Percentiles rank a stretch among this genome's conserved stretches.
phyloP scores from a whole-genome alignment of 2,329 filamentous ascomycete genomes.

The Thielaviopsis populi region DNA sequence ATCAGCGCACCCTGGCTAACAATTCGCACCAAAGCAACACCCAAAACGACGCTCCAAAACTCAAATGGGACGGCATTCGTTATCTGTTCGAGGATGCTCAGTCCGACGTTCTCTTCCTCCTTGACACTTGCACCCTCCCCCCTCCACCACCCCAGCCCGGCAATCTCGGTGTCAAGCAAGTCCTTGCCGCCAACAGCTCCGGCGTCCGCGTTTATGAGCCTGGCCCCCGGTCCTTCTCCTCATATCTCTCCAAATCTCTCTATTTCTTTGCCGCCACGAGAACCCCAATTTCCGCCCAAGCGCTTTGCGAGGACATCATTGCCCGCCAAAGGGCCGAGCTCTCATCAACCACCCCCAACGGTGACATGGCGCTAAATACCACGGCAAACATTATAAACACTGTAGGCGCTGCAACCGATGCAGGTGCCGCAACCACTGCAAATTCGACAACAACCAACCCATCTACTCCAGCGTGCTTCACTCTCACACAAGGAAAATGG shows the following conservation, averaged over 20 bases:
- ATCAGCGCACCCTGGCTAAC: constrained; percentile 24
- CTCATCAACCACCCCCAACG: constrained; percentile 32
- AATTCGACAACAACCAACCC: not conserved
- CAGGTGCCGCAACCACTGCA: constrained; percentile 24
- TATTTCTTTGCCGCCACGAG: constrained; percentile 33
- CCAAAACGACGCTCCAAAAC: constrained; percentile 41
- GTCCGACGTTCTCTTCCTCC: constrained; percentile 46
- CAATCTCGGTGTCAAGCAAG: constrained; percentile 44
- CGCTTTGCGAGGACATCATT: constrained; percentile 41
- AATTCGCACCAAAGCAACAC: constrained; percentile 32
- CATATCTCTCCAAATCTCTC: constrained; percentile 40
- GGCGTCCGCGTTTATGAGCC: constrained; percentile 29
- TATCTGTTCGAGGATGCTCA: constrained; percentile 47
- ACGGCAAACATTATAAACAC: constrained; percentile 15
- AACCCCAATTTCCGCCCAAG: constrained; percentile 40
- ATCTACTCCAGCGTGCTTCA: constrained; percentile 37
- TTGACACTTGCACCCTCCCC: constrained; percentile 47
- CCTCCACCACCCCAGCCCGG: constrained; percentile 32
- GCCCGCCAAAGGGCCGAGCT: constrained; percentile 31
- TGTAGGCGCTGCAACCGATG: constrained; percentile 23
- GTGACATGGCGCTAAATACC: constrained; percentile 18
- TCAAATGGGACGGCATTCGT: constrained; percentile 49
- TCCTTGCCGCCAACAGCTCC: constrained; percentile 43
- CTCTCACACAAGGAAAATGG: constrained; percentile 38
- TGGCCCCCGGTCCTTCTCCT: constrained; percentile 41